Evolutionary conservation across 352 stramenopile species (phyloP).

Genomic region (Phytophthora fragariae): DNA sequence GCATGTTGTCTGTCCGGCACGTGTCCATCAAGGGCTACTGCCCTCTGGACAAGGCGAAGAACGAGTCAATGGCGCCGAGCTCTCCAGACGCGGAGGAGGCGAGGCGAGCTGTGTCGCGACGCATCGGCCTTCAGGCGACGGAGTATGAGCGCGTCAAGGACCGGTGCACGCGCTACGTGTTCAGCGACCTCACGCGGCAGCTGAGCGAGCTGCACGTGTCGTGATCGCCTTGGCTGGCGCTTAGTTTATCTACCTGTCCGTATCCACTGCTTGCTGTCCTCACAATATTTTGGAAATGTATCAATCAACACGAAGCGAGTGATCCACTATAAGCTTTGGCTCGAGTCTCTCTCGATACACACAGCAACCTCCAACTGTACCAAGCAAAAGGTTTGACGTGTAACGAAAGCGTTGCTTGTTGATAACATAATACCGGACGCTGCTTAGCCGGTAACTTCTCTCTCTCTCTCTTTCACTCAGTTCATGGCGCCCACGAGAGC

Average conservation of each 20-base stretch:
- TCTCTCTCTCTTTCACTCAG: conserved; percentile 21
- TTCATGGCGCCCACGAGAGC: conserved; percentile 31
- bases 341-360: too few species aligned
- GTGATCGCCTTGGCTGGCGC: background rate
- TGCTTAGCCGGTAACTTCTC: conserved; percentile 7
- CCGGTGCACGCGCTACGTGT: conserved; percentile 64
- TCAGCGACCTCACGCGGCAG: conserved; percentile 45
- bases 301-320: too few species aligned
- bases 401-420: background rate
- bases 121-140: conserved; percentile 61
- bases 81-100: conserved; percentile 42
- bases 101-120: conserved; percentile 39
- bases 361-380: too few species aligned
- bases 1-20: conserved; percentile 65
- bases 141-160: conserved; percentile 59
- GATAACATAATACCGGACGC: conserved; percentile 26
- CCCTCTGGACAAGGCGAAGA: conserved; percentile 36
- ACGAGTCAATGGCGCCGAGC: too few species aligned
- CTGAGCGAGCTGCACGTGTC: conserved; percentile 24
- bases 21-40: conserved; percentile 71
- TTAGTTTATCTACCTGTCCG: too few species aligned
- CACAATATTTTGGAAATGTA: too few species aligned
- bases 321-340: too few species aligned
- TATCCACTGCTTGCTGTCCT: too few species aligned
- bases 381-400: too few species aligned